Percentiles rank a stretch among this genome's conserved stretches.
Evolutionary conservation across 768 basidiomycete species (phyloP).

Genomic region (Russula sp.): DNA sequence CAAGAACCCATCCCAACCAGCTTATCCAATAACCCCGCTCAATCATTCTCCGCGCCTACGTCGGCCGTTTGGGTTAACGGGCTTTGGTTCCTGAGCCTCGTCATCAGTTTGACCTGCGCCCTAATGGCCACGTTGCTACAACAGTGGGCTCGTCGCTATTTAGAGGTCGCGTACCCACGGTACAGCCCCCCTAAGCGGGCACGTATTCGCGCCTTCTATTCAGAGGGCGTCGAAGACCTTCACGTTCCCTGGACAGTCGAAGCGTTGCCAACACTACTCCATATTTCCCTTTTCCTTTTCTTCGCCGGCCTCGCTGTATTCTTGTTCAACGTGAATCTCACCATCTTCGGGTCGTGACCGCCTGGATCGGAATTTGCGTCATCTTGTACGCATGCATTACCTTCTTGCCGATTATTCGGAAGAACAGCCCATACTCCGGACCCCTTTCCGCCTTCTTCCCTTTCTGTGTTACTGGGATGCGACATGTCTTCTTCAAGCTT

Average conservation of each 20-base stretch:
- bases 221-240: conserved; percentile 43
- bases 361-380: conserved; percentile 18
- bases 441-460: conserved; percentile 6
- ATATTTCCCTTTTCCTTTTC: conserved; percentile 51
- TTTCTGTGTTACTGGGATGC: neutral
- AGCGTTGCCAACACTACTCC: conserved; percentile 47
- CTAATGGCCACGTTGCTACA: conserved; percentile 48
- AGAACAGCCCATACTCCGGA: conserved; percentile 16
- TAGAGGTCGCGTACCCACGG: conserved; percentile 34
- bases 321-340: conserved; percentile 36
- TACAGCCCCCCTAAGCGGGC: conserved; percentile 38
- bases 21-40: neutral
- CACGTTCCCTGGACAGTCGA: conserved; percentile 44
- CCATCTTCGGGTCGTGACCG: conserved; percentile 19
- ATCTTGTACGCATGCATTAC: conserved; percentile 26
- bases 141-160: conserved; percentile 48
- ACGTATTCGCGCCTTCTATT: conserved; percentile 40
- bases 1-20: neutral
- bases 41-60: conserved; percentile 30
- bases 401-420: conserved; percentile 16
- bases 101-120: conserved; percentile 44
- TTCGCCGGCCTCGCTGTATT: conserved; percentile 50
- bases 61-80: conserved; percentile 42
- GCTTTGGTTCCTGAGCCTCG: conserved; percentile 42
- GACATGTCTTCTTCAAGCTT: neutral